These are phyloP conservation scores for Hemileccinum rubropunctum DNA, from an alignment of 768 basidiomycete species.

Conservation along the genomic window DNA sequence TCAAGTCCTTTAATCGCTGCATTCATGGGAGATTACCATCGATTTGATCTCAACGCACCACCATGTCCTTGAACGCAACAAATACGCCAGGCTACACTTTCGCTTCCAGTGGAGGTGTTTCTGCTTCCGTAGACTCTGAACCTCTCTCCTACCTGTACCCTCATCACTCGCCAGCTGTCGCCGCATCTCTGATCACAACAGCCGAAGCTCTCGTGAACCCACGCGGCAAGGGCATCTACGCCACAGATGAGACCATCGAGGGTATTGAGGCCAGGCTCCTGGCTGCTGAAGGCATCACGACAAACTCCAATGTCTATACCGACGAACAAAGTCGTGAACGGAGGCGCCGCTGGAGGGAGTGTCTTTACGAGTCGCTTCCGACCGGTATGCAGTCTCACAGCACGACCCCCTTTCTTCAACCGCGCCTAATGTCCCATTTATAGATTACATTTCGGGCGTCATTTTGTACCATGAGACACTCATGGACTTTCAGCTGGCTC, in stretches of 20 bases:
- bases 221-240: conserved; percentile 51
- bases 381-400: conserved; percentile 30
- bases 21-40: conserved; percentile 5
- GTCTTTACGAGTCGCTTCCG: conserved; percentile 41
- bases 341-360: conserved; percentile 43
- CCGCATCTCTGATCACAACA: conserved; percentile 41
- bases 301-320: conserved; percentile 23
- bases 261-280: conserved; percentile 39
- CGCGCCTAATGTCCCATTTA: not conserved
- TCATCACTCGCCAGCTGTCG: conserved; percentile 39
- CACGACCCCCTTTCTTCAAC: not conserved
- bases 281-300: conserved; percentile 30
- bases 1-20: no score
- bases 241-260: conserved; percentile 51
- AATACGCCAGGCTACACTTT: conserved; percentile 33
- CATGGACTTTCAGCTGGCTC: conserved; percentile 47
- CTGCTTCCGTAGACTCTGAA: conserved; percentile 7
- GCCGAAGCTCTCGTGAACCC: conserved; percentile 46
- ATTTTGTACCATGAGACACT: conserved; percentile 51
- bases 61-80: conserved; percentile 16
- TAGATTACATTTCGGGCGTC: conserved; percentile 50
- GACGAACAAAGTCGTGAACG: conserved; percentile 39
- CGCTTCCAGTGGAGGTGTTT: conserved; percentile 12
- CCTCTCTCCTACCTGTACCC: conserved; percentile 35
- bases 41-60: conserved; percentile 4